Conservation (phyloP, 257 asterid species). For the Plantago elongata region DNA sequence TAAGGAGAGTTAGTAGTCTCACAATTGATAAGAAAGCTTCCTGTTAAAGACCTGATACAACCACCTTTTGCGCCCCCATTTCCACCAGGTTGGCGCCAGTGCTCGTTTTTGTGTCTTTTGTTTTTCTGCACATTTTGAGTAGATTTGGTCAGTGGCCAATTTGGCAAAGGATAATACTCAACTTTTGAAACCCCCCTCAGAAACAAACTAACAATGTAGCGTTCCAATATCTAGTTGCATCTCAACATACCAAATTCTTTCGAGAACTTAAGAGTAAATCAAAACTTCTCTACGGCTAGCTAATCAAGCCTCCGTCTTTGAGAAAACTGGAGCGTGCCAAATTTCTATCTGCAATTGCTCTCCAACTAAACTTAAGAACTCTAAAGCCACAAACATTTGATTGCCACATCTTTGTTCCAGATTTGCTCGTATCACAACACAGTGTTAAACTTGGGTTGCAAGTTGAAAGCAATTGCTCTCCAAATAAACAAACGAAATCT, state of each 20-base stretch:
- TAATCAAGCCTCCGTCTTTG: too few species aligned
- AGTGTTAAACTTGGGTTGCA: background rate
- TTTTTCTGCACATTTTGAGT: constrained; percentile 41
- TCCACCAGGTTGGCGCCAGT: constrained; percentile 68
- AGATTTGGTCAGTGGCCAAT: constrained; percentile 8
- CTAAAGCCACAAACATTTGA: too few species aligned
- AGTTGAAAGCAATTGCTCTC: too few species aligned
- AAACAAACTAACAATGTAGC: background rate
- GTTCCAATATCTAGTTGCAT: background rate
- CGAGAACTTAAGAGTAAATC: background rate
- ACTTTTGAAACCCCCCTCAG: background rate
- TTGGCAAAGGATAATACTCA: background rate
- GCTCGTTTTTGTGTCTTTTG: constrained; percentile 35
- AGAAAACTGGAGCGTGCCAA: too few species aligned
- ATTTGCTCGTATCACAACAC: background rate
- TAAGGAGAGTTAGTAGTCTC: constrained; percentile 21
- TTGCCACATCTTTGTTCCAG: too few species aligned
- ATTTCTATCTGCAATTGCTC: too few species aligned
- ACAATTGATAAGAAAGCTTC: constrained; percentile 32
- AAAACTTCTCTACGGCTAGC: background rate
- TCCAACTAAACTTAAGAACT: too few species aligned
- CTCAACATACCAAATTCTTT: background rate
- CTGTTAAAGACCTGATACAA: constrained; percentile 43
- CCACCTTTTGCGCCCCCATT: constrained; percentile 61
- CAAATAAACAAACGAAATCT: too few species aligned